Conservation (phyloP, 208 protist species). For the Leishmania tropica region DNA sequence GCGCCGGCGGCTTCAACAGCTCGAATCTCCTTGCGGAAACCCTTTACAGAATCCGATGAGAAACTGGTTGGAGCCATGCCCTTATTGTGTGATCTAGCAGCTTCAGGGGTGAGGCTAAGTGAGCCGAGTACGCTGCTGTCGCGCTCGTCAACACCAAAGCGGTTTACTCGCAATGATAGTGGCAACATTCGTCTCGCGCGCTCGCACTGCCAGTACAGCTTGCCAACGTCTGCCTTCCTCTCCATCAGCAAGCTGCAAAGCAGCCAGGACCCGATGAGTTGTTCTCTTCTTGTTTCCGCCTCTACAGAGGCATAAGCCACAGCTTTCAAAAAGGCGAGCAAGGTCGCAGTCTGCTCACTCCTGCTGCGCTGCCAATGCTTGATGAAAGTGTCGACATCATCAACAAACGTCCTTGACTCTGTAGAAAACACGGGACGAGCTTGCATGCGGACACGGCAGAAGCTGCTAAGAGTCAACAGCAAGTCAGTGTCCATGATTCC, state of each 20-base stretch:
- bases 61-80: not conserved
- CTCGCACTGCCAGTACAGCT: slow-evolving; percentile 8
- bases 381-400: not conserved
- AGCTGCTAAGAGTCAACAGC: slow-evolving; percentile 4
- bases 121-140: not conserved
- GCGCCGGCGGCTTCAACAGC: not conserved
- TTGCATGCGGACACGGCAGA: slow-evolving; percentile 12
- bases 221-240: not conserved
- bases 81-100: not conserved
- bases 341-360: not conserved
- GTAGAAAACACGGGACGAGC: slow-evolving; percentile 6
- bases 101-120: not conserved
- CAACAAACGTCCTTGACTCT: not conserved
- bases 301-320: not conserved
- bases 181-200: too few species aligned
- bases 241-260: slow-evolving; percentile 2
- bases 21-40: not conserved
- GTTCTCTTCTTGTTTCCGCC: not conserved
- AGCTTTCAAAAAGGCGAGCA: not conserved
- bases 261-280: not conserved
- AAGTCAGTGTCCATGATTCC: slow-evolving; percentile 4
- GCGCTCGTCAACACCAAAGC: not conserved
- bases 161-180: not conserved
- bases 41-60: not conserved
- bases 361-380: not conserved